These are phyloP conservation scores for Hyphopichia khmerensis DNA, from an alignment of 1,139 yeast species.

Conservation along the genomic window DNA sequence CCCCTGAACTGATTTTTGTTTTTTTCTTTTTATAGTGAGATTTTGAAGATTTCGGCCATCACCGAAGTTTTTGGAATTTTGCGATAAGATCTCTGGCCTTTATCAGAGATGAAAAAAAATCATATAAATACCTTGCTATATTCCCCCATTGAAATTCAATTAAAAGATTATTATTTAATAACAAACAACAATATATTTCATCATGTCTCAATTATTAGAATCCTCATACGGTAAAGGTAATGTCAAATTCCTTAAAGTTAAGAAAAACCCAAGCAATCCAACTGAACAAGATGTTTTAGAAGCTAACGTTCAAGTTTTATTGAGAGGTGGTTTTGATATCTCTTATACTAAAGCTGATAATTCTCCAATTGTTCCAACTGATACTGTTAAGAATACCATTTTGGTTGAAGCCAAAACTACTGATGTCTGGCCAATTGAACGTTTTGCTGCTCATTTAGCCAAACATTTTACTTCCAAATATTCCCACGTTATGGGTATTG, in stretches of 20 bases:
- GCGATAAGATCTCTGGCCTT: background rate
- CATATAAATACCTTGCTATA: background rate
- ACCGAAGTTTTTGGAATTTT: background rate
- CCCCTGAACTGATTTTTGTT: too few species aligned
- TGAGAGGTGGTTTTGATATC: constrained; percentile 73
- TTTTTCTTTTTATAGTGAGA: too few species aligned
- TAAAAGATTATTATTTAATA: background rate
- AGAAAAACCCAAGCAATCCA: constrained; percentile 69
- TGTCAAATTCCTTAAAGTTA: constrained; percentile 86
- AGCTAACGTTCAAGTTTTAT: constrained; percentile 72
- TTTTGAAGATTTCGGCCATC: background rate
- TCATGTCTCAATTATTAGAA: constrained; percentile 24
- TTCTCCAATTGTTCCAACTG: constrained; percentile 87
- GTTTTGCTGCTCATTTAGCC: constrained; percentile 83
- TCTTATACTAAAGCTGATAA: constrained; percentile 89
- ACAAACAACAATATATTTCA: background rate
- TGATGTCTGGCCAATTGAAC: constrained; percentile 87
- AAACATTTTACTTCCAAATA: constrained; percentile 77
- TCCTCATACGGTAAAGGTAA: constrained; percentile 88
- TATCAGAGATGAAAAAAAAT: background rate
- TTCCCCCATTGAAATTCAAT: background rate
- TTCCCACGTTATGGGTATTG: constrained; percentile 70
- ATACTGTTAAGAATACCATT: constrained; percentile 88
- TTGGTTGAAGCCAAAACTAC: constrained; percentile 76
- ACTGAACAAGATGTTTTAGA: constrained; percentile 77